Conservation (phyloP, 2,329 filamentous ascomycete genomes). For the Xylariaceae sp. region DNA sequence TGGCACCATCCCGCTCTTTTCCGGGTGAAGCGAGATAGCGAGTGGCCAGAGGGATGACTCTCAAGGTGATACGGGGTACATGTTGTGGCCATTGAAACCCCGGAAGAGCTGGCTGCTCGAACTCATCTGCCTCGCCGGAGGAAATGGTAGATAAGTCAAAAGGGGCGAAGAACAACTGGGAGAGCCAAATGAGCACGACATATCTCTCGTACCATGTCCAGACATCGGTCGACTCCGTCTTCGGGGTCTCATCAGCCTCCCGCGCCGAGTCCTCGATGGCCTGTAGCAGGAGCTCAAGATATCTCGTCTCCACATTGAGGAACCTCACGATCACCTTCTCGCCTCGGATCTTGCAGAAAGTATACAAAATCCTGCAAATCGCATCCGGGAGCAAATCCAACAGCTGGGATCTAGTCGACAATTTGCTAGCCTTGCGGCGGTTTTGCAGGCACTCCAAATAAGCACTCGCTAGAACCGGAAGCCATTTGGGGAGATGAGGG, state of each 20-base stretch:
- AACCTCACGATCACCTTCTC: slow-evolving; percentile 91
- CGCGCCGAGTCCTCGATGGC: slow-evolving; percentile 62
- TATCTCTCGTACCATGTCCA: slow-evolving; percentile 88
- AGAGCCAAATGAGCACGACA: slow-evolving; percentile 81
- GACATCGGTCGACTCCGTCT: slow-evolving; percentile 19
- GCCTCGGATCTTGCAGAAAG: slow-evolving; percentile 89
- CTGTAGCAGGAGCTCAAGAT: slow-evolving; percentile 74
- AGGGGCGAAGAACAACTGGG: slow-evolving; percentile 75
- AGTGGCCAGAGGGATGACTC: slow-evolving; percentile 67
- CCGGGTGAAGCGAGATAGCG: slow-evolving; percentile 70
- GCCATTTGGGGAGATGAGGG: slow-evolving; percentile 69
- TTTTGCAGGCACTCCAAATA: slow-evolving; percentile 64
- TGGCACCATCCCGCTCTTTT: slow-evolving; percentile 88
- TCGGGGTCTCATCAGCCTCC: slow-evolving; percentile 14
- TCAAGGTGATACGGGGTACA: slow-evolving; percentile 65
- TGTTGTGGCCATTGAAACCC: slow-evolving; percentile 54
- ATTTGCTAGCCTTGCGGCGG: slow-evolving; percentile 40
- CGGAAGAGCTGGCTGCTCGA: slow-evolving; percentile 39
- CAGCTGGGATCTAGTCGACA: slow-evolving; percentile 39
- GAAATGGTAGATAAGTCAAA: slow-evolving; percentile 91
- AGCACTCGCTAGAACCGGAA: slow-evolving; percentile 70
- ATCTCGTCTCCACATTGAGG: slow-evolving; percentile 81
- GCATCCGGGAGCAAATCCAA: slow-evolving; percentile 60
- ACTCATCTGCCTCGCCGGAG: slow-evolving; percentile 48
- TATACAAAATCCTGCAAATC: slow-evolving; percentile 77